Base-by-base conservation (phyloP, 2,329 filamentous ascomycete species). In the Phaeophleospora eucalypticola region DNA sequence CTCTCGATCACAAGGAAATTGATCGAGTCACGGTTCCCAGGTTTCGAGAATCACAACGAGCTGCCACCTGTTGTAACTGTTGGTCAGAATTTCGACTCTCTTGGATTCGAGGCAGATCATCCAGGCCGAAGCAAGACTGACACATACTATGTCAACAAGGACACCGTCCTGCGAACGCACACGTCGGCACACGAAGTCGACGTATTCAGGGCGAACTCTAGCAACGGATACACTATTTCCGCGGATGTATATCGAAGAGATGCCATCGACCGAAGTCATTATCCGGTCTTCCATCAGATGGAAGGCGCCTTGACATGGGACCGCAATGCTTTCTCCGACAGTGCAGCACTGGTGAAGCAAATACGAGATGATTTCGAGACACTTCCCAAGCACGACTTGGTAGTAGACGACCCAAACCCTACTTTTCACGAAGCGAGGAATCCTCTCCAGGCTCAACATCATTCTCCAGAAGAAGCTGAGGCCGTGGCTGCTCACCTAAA, bases 241-340 rank as follows among this genome's bases (percentile, higher is more conserved):
- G 93, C 91, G 18, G 93, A 98, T 66, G 93, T 98, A 15, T 98
- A 97, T 68, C 82, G 93, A 36, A 80, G 93, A 55, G 93, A 98
- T 78, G 90, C 91, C 46, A 86, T 98, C 62, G 93, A 98, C 69
- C 82, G 87, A 46, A 93, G 85, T 58, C 93, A 98, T 70, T 97
- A 97, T 69, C 93, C 93, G 0, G 82, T 95, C 48, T 98, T 98
- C 69, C 93, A 98, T 70, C 93, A 98, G 71, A 97, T 97, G 90
- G 93, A 98, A 68, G 91, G 89, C 10, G 91, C 91, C 7, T 79
- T 86, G 58, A 84, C 89, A 44, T 98, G 93, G 91, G 86, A 93
- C 63, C 80, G 88, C 8, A 74, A 65, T 20, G 77, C 72, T 65
- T 79, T 79, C 36, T 75, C 72, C 45, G 73, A 59, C 12, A 54